Evolutionary conservation across 257 asterid species (phyloP).

Genomic region (Solanum pinnatisectum): DNA sequence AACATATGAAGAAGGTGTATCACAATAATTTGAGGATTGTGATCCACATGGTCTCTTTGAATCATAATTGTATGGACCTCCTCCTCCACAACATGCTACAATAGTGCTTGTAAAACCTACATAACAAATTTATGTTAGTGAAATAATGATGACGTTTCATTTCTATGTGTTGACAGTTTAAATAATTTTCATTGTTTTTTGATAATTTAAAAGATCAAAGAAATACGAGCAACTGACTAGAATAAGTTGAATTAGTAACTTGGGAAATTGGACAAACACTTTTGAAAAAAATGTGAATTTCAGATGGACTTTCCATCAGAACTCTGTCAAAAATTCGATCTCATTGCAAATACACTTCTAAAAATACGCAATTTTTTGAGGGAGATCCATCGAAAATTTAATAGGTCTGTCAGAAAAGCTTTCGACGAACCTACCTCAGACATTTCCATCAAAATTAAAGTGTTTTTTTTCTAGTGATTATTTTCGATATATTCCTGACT

Average conservation of each 20-base stretch:
- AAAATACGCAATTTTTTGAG: not conserved
- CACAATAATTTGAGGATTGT: conserved; percentile 5
- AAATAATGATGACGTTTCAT: not conserved
- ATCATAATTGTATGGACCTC: conserved; percentile 24
- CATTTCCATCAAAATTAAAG: not conserved
- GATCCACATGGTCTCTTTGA: conserved; percentile 3
- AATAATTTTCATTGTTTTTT: not conserved
- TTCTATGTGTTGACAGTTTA: not conserved
- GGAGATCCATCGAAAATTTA: not conserved
- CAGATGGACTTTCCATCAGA: not conserved
- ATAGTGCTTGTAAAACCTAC: conserved; percentile 18
- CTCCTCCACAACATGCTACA: conserved; percentile 34
- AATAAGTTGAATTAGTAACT: not conserved
- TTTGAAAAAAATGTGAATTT: not conserved
- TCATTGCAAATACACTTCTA: not conserved
- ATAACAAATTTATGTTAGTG: not conserved
- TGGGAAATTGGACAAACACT: not conserved
- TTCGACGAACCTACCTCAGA: not conserved
- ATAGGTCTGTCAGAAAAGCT: not conserved
- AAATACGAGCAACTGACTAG: not conserved
- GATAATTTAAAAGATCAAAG: not conserved
- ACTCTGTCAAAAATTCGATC: not conserved
- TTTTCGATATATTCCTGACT: not conserved
- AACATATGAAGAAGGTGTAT: conserved; percentile 19
- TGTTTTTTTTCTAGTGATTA: not conserved